These are phyloP conservation scores for Cubamyces lactineus DNA, from an alignment of 768 basidiomycete species.

Conservation along the genomic window DNA sequence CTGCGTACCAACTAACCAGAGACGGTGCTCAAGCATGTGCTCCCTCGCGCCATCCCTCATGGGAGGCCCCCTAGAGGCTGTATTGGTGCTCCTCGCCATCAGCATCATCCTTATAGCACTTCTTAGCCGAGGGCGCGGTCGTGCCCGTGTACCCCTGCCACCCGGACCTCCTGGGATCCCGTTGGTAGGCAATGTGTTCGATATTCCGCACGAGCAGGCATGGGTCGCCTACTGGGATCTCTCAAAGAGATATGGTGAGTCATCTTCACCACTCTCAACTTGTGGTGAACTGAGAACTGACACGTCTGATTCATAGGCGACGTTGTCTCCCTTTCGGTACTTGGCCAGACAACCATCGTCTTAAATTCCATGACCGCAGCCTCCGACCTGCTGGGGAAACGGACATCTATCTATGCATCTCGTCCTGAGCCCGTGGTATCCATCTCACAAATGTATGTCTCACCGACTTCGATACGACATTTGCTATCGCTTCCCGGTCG, in stretches of 20 bases:
- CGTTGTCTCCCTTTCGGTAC: background rate
- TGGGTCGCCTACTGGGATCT: conserved; percentile 2
- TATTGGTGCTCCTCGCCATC: too few relatives aligned
- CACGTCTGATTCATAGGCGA: background rate
- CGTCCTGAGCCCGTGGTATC: background rate
- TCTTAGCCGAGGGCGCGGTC: too few relatives aligned
- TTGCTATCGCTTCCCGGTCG: too few relatives aligned
- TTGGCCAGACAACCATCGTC: background rate
- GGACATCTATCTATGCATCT: background rate
- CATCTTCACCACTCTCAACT: too few relatives aligned
- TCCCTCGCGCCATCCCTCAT: too few relatives aligned
- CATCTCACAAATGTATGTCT: background rate
- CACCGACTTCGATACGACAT: too few relatives aligned
- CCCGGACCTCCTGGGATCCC: conserved; percentile 3
- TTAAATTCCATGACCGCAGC: background rate
- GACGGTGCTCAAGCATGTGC: too few relatives aligned
- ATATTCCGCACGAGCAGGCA: background rate
- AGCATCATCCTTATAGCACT: too few relatives aligned
- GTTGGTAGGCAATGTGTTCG: background rate
- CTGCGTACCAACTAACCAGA: too few relatives aligned
- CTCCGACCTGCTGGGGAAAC: background rate
- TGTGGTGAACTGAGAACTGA: too few relatives aligned
- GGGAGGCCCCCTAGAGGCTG: too few relatives aligned
- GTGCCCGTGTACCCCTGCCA: background rate
- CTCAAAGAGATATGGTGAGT: background rate